These are phyloP conservation scores for Pulveroboletus ravenelii DNA, from an alignment of 768 basidiomycete genomes.

Conservation along the genomic window DNA sequence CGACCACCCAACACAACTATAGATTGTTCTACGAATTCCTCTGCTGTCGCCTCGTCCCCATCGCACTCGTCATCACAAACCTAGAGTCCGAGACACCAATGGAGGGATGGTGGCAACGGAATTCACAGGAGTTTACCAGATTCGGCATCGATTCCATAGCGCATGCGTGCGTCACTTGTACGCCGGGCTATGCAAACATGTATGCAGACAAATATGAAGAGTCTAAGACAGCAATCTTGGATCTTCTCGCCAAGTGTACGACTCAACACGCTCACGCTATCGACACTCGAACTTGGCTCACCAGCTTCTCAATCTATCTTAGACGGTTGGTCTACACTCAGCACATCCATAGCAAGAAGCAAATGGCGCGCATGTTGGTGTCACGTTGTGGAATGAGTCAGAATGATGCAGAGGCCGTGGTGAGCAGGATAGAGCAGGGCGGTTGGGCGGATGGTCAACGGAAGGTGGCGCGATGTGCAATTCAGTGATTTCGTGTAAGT, in stretches of 20 bases:
- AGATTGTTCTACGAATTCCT: constrained; percentile 35
- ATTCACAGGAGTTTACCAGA: constrained; percentile 21
- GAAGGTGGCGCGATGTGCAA: constrained; percentile 9
- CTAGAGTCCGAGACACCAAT: constrained; percentile 32
- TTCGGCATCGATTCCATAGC: constrained; percentile 21
- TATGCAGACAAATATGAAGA: constrained; percentile 34
- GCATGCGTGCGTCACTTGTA: constrained; percentile 32
- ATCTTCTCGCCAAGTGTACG: constrained; percentile 23
- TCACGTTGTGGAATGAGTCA: constrained; percentile 24
- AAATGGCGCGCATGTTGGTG: constrained; percentile 24
- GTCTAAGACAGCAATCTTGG: constrained; percentile 27
- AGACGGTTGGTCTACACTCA: constrained; percentile 20
- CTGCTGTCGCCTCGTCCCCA: constrained; percentile 35
- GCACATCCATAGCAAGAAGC: constrained; percentile 18
- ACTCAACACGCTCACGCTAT: constrained; percentile 15
- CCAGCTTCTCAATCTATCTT: constrained; percentile 22
- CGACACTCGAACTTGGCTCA: constrained; percentile 24
- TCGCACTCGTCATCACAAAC: constrained; percentile 38
- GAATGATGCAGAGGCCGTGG: constrained; percentile 18
- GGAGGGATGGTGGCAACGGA: constrained; percentile 34
- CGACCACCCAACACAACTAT: constrained; percentile 34
- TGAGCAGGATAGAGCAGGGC: constrained; percentile 15
- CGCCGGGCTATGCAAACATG: constrained; percentile 27
- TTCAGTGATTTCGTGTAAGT: constrained; percentile 18
- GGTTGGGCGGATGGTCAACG: background rate